These are phyloP conservation scores for Adansonia digitata DNA, from an alignment of 345 rosid genomes.

Conservation along the genomic window DNA sequence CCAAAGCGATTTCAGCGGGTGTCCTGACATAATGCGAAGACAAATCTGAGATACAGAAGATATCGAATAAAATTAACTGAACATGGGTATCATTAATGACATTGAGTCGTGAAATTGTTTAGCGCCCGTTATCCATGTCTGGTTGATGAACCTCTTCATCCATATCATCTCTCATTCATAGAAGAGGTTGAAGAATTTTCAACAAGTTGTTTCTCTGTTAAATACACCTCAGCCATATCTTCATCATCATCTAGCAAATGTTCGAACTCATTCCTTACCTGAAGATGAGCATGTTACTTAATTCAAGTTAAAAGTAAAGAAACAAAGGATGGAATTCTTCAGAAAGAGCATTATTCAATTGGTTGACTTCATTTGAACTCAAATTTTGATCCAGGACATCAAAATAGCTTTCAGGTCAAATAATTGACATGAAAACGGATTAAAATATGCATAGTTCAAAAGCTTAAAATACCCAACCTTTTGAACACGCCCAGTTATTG, in stretches of 20 bases:
- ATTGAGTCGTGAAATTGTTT: neutral
- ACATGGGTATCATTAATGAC: neutral
- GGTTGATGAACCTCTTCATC: conserved; percentile 45
- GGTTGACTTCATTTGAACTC: neutral
- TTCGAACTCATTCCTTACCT: conserved; percentile 93
- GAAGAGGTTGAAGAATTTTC: conserved; percentile 63
- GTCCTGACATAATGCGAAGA: conserved; percentile 31
- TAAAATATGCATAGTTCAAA: neutral
- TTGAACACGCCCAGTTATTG: conserved; percentile 67
- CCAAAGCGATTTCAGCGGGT: conserved; percentile 42
- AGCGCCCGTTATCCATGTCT: conserved; percentile 58
- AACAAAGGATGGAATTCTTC: neutral
- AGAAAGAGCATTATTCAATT: conserved; percentile 1
- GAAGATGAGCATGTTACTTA: neutral
- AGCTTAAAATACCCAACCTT: conserved; percentile 35
- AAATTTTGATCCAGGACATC: neutral
- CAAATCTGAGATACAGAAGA: neutral
- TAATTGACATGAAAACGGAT: neutral
- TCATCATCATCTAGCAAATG: conserved; percentile 92
- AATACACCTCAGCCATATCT: conserved; percentile 98
- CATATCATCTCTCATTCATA: conserved; percentile 44
- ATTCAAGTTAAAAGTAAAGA: neutral
- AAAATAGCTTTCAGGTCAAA: neutral
- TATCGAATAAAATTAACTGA: neutral
- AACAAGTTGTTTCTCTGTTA: conserved; percentile 72